phyloP scores from a whole-genome alignment of 345 rosid species.

The Acer yangbiense region DNA sequence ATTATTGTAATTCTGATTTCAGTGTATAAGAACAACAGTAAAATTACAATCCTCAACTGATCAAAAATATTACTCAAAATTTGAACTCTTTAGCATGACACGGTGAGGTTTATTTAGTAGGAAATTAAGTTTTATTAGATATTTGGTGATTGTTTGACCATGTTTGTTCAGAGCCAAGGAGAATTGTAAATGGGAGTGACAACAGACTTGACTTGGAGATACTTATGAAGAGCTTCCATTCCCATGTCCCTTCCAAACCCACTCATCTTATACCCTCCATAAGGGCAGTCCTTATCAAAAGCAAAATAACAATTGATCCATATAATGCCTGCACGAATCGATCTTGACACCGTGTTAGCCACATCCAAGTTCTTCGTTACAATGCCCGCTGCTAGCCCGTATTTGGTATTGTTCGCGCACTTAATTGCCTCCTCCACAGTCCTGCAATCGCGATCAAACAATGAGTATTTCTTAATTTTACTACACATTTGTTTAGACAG shows the following conservation, averaged over 20 bases:
- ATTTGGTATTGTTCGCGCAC: constrained; percentile 63
- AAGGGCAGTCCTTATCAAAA: constrained; percentile 61
- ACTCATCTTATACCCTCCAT: constrained; percentile 75
- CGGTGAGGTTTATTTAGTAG: neutral
- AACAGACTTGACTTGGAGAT: constrained; percentile 63
- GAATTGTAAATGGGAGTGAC: constrained; percentile 66
- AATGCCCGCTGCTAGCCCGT: constrained; percentile 83
- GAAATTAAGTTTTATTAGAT: neutral
- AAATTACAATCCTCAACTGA: neutral
- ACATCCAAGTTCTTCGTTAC: constrained; percentile 60
- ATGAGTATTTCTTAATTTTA: too few species aligned
- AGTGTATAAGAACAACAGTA: neutral
- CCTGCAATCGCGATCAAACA: constrained; percentile 33
- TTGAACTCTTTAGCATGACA: neutral
- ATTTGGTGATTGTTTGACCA: too few species aligned
- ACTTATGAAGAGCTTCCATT: constrained; percentile 58
- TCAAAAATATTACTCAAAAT: neutral
- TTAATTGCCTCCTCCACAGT: constrained; percentile 67
- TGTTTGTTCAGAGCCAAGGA: constrained; percentile 56
- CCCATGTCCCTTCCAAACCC: constrained; percentile 72
- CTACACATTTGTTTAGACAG: too few species aligned
- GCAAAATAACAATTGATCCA: constrained; percentile 79
- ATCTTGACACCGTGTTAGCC: constrained; percentile 71
- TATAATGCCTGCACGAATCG: constrained; percentile 60
- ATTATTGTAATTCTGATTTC: too few species aligned